Base-by-base conservation (phyloP, 306 rosid species). In the Malus sylvestris region DNA sequence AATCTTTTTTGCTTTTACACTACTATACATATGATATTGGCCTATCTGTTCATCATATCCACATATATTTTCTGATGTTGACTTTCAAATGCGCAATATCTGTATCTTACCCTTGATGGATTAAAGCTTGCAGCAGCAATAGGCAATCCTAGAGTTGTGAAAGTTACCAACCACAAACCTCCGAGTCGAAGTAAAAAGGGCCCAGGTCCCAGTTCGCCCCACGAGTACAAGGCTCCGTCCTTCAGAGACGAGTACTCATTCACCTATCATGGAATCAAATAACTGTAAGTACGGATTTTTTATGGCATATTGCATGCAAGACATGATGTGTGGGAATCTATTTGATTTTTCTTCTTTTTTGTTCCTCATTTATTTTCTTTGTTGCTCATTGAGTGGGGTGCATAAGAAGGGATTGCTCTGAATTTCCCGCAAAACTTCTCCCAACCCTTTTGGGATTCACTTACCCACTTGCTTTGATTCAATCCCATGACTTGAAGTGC, bases 61-160 rank as follows among this genome's bases (percentile, higher is more conserved):
- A 40, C 38, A 0, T 60, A 27, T 59, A 12, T 61, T 11, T 61
- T 60, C 42, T 5, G 2, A 60, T 42, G 42, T 25, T 18, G 59
- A 72, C 45, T 44, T 40, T 0, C 12, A 40, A 73, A 42, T 23
- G 15, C 23, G 2, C 4, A 46, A 42, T 44, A 30, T 40, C 53
- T 80, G 68, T 30, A 66, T 65, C 93, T 89, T 90, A 92, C 97
- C 78, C 91, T 84, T 27, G 98, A 81, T 81, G 98, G 98, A 83
- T 89, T 95, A 76, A 95, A 95, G 89, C 98, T 95, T 74, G 98
- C 97, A 71, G 97, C 96, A 53, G 98, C 89, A 76, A 92, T 82
- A 67, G 98, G 98, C 40, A 79, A 88, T 68, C 98, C 98, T 61
- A 95, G 85, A 77, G 79, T 84, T 51, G 84, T 95, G 87, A 95